Evolutionary conservation across 2,329 filamentous ascomycete genomes (phyloP).

Genomic region (Trichophyton verrucosum): DNA sequence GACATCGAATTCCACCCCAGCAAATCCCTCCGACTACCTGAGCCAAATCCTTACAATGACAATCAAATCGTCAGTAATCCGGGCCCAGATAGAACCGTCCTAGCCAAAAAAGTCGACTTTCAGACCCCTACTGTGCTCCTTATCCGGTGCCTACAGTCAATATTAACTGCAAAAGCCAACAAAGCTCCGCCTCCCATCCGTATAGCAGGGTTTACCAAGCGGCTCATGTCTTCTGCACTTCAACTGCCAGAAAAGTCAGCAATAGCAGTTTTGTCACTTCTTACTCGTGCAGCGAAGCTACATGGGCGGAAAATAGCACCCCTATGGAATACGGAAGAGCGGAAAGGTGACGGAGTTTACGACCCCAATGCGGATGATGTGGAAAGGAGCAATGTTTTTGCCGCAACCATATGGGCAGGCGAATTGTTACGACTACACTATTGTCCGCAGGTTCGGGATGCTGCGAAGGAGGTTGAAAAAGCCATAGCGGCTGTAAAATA

Average conservation of each 20-base stretch:
- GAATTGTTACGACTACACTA: conserved; percentile 78
- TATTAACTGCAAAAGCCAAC: conserved; percentile 65
- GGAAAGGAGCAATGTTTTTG: conserved; percentile 82
- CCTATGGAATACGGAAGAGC: conserved; percentile 92
- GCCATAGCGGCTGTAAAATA: conserved; percentile 33
- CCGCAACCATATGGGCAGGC: conserved; percentile 83
- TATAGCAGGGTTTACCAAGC: conserved; percentile 86
- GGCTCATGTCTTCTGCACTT: conserved; percentile 67
- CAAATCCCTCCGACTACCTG: conserved; percentile 58
- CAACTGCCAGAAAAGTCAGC: conserved; percentile 85
- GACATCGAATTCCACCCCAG: conserved; percentile 70
- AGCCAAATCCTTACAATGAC: conserved; percentile 41
- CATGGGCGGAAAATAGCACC: conserved; percentile 71
- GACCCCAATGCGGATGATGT: conserved; percentile 60
- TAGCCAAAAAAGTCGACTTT: conserved; percentile 70
- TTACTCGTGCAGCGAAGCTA: conserved; percentile 65
- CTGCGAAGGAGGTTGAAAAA: conserved; percentile 57
- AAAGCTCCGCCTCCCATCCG: conserved; percentile 66
- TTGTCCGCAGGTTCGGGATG: conserved; percentile 72
- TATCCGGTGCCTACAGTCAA: conserved; percentile 68
- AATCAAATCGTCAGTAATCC: conserved; percentile 19
- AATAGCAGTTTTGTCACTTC: conserved; percentile 63
- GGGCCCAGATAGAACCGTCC: conserved; percentile 22
- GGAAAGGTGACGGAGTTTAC: conserved; percentile 79
- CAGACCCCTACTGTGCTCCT: conserved; percentile 90